Evolutionary conservation across 169 alveolate species (phyloP).

Genomic region (Eimeria sp.): DNA sequence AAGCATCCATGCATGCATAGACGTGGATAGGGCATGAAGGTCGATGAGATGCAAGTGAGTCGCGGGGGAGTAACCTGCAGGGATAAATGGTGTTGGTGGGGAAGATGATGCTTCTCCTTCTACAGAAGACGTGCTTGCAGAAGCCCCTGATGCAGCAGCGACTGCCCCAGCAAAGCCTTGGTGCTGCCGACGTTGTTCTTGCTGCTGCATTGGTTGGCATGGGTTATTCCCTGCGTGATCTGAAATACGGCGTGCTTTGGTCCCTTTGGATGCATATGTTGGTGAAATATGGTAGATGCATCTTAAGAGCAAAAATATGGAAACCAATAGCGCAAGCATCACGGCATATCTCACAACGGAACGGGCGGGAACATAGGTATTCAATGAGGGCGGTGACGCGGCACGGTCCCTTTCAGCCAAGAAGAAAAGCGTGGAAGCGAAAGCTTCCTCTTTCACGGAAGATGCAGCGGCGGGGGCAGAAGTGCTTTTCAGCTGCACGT

Average conservation of each 20-base stretch:
- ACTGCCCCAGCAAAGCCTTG: constrained; percentile 2
- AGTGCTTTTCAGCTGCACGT: background rate
- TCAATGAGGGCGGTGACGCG: background rate
- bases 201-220: background rate
- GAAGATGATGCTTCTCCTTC: background rate
- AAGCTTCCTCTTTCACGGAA: background rate
- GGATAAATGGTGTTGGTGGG: background rate
- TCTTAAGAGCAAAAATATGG: background rate
- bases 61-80: background rate
- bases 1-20: background rate
- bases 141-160: background rate
- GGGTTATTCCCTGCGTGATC: background rate
- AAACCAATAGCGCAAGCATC: background rate
- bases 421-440: background rate
- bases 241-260: background rate
- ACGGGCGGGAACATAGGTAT: background rate
- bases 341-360: background rate
- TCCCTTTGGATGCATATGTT: background rate
- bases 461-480: background rate
- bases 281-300: background rate
- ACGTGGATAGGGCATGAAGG: background rate
- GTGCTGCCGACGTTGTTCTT: background rate
- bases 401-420: background rate
- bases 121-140: background rate
- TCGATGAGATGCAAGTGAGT: background rate